phyloP scores from a whole-genome alignment of 176 grass and related monocot genomes.

The Chloris gayana region DNA sequence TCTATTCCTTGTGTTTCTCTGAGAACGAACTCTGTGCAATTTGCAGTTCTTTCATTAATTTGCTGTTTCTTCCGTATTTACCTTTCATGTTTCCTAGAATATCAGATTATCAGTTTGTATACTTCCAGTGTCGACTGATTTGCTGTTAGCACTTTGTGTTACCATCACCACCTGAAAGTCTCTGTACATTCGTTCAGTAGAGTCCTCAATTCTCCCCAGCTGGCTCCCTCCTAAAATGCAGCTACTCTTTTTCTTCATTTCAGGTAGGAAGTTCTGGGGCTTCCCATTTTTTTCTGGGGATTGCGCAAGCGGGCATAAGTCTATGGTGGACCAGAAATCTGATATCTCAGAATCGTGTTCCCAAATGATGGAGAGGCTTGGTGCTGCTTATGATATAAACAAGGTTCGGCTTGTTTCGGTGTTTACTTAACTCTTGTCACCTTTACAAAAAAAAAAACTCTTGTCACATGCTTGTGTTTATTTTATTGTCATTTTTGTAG shows the following conservation, averaged over 20 bases:
- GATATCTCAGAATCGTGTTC: conserved; percentile 79
- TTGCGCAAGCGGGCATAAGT: conserved; percentile 91
- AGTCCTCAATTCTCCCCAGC: background rate
- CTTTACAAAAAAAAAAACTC: too few species aligned
- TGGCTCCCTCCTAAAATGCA: conserved; percentile 33
- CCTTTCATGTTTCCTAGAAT: background rate
- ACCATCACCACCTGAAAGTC: conserved; percentile 18
- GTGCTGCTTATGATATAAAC: conserved; percentile 65
- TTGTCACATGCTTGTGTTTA: background rate
- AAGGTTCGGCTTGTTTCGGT: conserved; percentile 61
- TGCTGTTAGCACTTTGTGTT: conserved; percentile 17
- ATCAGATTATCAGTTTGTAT: background rate
- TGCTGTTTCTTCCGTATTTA: conserved; percentile 22
- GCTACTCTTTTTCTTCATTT: conserved; percentile 24
- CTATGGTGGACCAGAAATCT: conserved; percentile 77
- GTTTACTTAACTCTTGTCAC: background rate
- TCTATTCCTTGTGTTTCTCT: conserved; percentile 28
- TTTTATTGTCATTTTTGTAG: conserved; percentile 50
- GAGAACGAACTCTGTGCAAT: conserved; percentile 15
- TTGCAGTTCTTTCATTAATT: background rate
- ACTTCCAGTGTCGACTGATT: background rate
- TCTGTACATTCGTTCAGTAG: conserved; percentile 21
- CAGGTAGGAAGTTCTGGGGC: conserved; percentile 94
- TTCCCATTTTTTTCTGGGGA: conserved; percentile 91
- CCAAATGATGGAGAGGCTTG: conserved; percentile 84